phyloP scores from a whole-genome alignment of 495 filamentous ascomycete species.

The Aspergillus sclerotioniger region DNA sequence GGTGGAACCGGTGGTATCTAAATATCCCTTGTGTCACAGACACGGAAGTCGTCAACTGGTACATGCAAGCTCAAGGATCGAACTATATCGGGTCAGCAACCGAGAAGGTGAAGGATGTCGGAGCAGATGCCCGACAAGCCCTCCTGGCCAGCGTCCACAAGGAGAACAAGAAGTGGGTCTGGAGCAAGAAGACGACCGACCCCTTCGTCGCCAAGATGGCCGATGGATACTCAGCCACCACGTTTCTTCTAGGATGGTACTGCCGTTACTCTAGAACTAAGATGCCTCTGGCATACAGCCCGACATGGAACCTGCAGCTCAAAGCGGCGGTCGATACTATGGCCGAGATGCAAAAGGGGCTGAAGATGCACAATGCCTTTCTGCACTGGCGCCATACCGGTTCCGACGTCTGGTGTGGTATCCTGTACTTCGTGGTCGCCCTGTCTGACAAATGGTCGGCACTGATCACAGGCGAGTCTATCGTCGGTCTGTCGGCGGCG shows the following conservation, averaged over 20 bases:
- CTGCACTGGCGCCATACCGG: constrained; percentile 21
- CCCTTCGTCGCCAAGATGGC: constrained; percentile 14
- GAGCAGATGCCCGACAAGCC: constrained; percentile 13
- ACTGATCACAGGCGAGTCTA: constrained; percentile 13
- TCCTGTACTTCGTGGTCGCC: constrained; percentile 19
- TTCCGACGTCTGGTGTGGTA: constrained; percentile 18
- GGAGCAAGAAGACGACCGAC: constrained; percentile 9
- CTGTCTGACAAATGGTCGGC: constrained; percentile 19
- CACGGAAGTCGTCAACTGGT: constrained; percentile 19
- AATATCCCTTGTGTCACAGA: constrained; percentile 16
- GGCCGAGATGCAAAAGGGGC: constrained; percentile 19
- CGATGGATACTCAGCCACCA: constrained; percentile 13
- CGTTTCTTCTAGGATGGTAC: constrained; percentile 20
- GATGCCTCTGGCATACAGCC: constrained; percentile 16
- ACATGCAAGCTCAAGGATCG: neutral
- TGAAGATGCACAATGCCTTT: constrained; percentile 17
- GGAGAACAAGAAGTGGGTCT: constrained; percentile 11
- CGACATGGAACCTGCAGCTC: constrained; percentile 20
- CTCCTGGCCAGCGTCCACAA: constrained; percentile 8
- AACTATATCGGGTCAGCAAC: neutral
- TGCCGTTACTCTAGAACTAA: constrained; percentile 17
- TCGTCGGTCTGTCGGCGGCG: constrained; percentile 17
- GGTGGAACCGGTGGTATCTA: constrained; percentile 21
- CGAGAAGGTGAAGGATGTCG: constrained; percentile 13
- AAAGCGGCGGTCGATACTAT: constrained; percentile 19